Evolutionary conservation across 176 grass and related monocot genomes (phyloP).

Genomic region (Zea luxurians): DNA sequence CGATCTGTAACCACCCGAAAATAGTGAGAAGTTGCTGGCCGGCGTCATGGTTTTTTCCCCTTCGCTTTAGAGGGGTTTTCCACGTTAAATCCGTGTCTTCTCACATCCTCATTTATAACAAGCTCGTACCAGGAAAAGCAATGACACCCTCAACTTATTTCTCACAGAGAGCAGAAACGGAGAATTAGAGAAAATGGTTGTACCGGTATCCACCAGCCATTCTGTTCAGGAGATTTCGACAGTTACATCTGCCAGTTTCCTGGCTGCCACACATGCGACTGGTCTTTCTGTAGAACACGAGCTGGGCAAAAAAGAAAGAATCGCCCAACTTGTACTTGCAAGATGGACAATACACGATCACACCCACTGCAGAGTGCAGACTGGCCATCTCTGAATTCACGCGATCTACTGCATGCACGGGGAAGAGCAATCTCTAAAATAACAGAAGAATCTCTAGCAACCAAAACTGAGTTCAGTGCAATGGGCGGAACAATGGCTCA

Average conservation of each 20-base stretch:
- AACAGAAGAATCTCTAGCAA: background rate
- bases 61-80: too few species aligned
- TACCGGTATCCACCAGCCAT: background rate
- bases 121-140: background rate
- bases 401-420: background rate
- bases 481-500: constrained; percentile 41
- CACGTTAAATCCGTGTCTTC: too few species aligned
- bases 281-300: background rate
- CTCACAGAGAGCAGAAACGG: background rate
- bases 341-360: constrained; percentile 33
- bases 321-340: background rate
- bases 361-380: background rate
- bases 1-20: too few species aligned
- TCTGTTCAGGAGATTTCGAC: background rate
- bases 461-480: constrained; percentile 29
- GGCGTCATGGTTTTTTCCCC: too few species aligned
- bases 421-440: background rate
- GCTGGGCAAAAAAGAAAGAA: constrained; percentile 14
- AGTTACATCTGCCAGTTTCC: background rate
- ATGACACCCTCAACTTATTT: background rate
- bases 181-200: background rate
- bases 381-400: background rate
- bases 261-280: background rate
- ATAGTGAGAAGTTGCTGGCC: too few species aligned
- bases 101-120: too few species aligned